A percentile compares a stretch with the other conserved stretches of the same genome.
Evolutionary conservation across 2,329 filamentous ascomycete genomes (phyloP).

Genomic region (Drechslerella stenobrocha): DNA sequence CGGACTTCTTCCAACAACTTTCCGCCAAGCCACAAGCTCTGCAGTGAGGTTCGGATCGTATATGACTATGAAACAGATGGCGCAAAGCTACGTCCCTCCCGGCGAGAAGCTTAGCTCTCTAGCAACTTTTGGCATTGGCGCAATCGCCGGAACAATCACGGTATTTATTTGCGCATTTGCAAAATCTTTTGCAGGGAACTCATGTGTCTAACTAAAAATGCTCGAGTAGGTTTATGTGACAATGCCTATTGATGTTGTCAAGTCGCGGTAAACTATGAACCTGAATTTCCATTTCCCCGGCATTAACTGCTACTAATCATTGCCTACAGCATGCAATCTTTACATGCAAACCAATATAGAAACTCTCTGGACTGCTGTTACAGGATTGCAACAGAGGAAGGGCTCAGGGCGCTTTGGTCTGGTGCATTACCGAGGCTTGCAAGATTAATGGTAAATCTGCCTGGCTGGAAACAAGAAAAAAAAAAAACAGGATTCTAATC

Average conservation of each 20-base stretch:
- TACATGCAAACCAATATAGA: slow-evolving; percentile 82
- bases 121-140: slow-evolving; percentile 88
- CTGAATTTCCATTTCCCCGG: not conserved
- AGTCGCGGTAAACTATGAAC: slow-evolving; percentile 65
- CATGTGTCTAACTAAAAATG: slow-evolving; percentile 10
- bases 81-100: slow-evolving; percentile 86
- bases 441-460: slow-evolving; percentile 65
- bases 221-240: slow-evolving; percentile 58
- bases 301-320: slow-evolving; percentile 1
- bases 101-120: slow-evolving; percentile 89
- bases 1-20: slow-evolving; percentile 91
- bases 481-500: slow-evolving; percentile 2
- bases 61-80: slow-evolving; percentile 85
- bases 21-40: slow-evolving; percentile 90
- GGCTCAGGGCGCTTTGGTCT: slow-evolving; percentile 87
- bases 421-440: slow-evolving; percentile 84
- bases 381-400: slow-evolving; percentile 85
- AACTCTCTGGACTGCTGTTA: slow-evolving; percentile 83
- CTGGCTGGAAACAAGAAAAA: not conserved
- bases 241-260: slow-evolving; percentile 84
- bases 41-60: slow-evolving; percentile 90
- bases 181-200: slow-evolving; percentile 5
- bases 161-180: slow-evolving; percentile 67
- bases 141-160: slow-evolving; percentile 84
- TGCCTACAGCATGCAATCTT: slow-evolving; percentile 78